Base-by-base conservation (phyloP, 2,329 filamentous ascomycete genomes). In the Chalaropsis thielavioides region DNA sequence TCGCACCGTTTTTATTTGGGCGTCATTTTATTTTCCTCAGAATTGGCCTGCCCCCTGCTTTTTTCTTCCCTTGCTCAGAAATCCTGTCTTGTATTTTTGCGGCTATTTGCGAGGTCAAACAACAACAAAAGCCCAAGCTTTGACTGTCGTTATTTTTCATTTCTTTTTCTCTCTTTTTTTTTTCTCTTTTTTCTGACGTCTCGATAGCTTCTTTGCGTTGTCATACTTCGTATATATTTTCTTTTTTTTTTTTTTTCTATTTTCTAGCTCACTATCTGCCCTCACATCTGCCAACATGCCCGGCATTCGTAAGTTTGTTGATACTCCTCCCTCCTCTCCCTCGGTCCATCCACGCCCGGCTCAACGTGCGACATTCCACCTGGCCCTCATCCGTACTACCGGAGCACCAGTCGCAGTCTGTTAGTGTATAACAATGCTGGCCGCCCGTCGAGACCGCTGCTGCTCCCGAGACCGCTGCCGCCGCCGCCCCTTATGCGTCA, bases 221-320 rank as follows among this genome's bases (percentile, higher is more conserved):
- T 31, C n/a, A 38, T 56, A 58, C 49, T 64, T 64, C 49, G 2
- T 58, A 31, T 63, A 58, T 60, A 35, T 64, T 27, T 19, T 51
- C 44, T 43, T 59, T 58, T 58, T 38, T 58, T 54, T 24, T 51
- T 61, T 22, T n/a, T 13, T 46, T 54, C 46, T 46, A 40, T 43
- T 59, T 54, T 13, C 35, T 41, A 19, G 4, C 22, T 49, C 43
- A 5, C 31, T 38, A 31, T 44, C n/a, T 24, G 38, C 22, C 31
- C 40, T 24, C 31, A 31, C 27, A 17, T 15, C 49, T 22, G 40
- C 19, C 62, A 67, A 41, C 56, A 67, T 66, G 66, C 63, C 66
- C 54, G 63, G 63, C 44, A 58, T 67, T 65, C 66, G 63, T 67
- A 65, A 65, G 64, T 66, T 38, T 38, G 8, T 40, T 38, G 19